phyloP scores from a whole-genome alignment of 1,284 basidiomycete genomes.

The Quambalaria eucalypti region DNA sequence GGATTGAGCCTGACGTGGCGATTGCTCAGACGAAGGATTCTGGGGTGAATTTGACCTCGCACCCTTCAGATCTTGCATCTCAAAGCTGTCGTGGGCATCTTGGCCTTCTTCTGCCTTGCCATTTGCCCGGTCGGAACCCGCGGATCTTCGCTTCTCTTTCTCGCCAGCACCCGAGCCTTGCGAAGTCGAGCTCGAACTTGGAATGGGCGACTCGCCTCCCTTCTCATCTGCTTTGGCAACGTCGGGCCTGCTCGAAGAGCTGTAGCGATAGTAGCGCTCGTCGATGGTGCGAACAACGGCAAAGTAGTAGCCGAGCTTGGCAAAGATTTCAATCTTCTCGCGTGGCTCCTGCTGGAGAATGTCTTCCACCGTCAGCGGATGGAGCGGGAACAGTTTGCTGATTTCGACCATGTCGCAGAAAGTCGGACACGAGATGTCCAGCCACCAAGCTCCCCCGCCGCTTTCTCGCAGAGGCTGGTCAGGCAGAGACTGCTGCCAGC shows the following conservation, averaged over 20 bases:
- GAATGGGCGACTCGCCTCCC: neutral
- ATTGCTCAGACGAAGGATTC: too few relatives aligned
- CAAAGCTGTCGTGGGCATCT: conserved; percentile 10
- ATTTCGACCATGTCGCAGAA: conserved; percentile 82
- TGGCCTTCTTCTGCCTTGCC: neutral
- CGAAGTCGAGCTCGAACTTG: too few relatives aligned
- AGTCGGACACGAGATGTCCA: conserved; percentile 80
- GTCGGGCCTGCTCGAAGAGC: conserved; percentile 27
- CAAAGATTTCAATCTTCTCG: conserved; percentile 84
- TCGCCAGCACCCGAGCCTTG: neutral
- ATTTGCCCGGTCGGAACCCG: neutral
- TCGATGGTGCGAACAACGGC: conserved; percentile 76
- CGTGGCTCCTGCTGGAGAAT: conserved; percentile 87
- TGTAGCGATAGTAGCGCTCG: conserved; percentile 56
- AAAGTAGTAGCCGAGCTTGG: conserved; percentile 85
- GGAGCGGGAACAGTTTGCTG: conserved; percentile 79
- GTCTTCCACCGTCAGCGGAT: conserved; percentile 89
- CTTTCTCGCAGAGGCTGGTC: neutral
- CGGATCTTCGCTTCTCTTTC: neutral
- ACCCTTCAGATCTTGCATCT: conserved; percentile 16
- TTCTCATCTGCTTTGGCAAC: neutral
- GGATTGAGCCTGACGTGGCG: conserved; percentile 19
- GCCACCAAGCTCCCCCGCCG: conserved; percentile 60
- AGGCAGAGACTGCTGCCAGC: neutral
- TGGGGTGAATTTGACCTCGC: neutral